Base-by-base conservation (phyloP, 495 filamentous ascomycete species). In the Acidomyces sp. region DNA sequence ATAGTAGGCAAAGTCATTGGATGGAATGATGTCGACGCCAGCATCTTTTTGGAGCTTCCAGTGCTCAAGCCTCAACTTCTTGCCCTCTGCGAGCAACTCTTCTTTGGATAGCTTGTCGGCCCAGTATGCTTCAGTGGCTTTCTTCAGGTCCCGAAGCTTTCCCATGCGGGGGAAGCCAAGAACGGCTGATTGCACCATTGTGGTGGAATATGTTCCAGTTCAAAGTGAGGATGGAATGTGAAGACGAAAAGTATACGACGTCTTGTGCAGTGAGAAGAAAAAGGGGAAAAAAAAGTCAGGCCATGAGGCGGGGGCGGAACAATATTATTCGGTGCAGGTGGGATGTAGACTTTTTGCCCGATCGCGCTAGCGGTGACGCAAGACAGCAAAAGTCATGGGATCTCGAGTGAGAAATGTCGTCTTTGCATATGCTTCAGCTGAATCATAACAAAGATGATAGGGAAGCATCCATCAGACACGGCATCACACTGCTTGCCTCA, bases 1-100 rank as follows among this genome's bases (percentile, higher is more conserved):
- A 63, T 97, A 97, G 72, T 82, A 86, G 47, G 92, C 82, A 62
- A 97, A 97, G 79, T 97, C 90, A 62, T 96, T 96, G 78, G 82
- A 90, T 57, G 90, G 90, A 65, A 97, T 96, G 64, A 84, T 72
- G 57, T 93, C 83, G 58, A 93, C 86, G 59, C 90, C 90, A 55
- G 86, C 86, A 65, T 87, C 77, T 72, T 96, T 90, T 72, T 95
- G 90, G 68, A 96, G 85, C 72, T 93, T 85, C 90, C 90, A 97
- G 78, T 97, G 90, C 56, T 78, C 86, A 41, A 80, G 71, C 71
- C 90, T 82, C 45, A 97, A 83, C 58, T 85, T 75, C 80, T 96
- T 95, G 61, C 82, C 90, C 74, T 95, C 92, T 39, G 75, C 69
- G 46, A 95, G 70, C 45, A 97, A 81, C 39, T 85, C 83, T 47